Evolutionary conservation across 2,329 filamentous ascomycete genomes (phyloP).

Genomic region (Pseudogymnoascus sp.): DNA sequence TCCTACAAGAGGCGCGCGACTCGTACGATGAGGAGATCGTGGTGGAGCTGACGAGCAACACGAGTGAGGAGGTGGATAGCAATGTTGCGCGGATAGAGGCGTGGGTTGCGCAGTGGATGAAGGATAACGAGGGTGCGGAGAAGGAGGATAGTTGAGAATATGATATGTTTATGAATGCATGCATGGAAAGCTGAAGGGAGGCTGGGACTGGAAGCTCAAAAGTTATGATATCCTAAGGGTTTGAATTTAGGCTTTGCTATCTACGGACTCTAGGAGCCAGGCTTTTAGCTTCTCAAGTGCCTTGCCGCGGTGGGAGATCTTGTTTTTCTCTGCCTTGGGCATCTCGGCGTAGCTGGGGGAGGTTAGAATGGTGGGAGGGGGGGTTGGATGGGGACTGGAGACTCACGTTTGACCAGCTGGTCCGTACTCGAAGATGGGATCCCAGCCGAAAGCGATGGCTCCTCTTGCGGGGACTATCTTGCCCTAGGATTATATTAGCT

Average conservation of each 20-base stretch:
- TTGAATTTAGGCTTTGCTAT: slow-evolving; percentile 3
- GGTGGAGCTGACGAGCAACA: slow-evolving; percentile 78
- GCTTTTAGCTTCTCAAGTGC: slow-evolving; percentile 79
- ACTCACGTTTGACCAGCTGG: slow-evolving; percentile 55
- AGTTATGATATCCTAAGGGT: background rate
- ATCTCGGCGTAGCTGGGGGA: slow-evolving; percentile 76
- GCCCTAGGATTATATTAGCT: slow-evolving; percentile 38
- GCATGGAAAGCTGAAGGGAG: background rate
- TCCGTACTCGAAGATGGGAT: slow-evolving; percentile 89
- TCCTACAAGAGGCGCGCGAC: slow-evolving; percentile 83
- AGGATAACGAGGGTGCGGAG: slow-evolving; percentile 42
- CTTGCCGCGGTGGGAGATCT: slow-evolving; percentile 81
- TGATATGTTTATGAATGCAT: slow-evolving; percentile 1
- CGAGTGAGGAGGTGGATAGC: slow-evolving; percentile 73
- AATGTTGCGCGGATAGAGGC: slow-evolving; percentile 77
- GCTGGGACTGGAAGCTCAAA: background rate
- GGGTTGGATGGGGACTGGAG: background rate
- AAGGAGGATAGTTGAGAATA: background rate
- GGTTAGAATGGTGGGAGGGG: slow-evolving; percentile 11
- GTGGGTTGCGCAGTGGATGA: slow-evolving; percentile 80
- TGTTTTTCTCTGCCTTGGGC: slow-evolving; percentile 80
- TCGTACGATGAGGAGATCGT: slow-evolving; percentile 82
- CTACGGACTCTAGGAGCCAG: slow-evolving; percentile 50
- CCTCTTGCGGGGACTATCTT: slow-evolving; percentile 81
- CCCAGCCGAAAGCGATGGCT: slow-evolving; percentile 82